These are phyloP conservation scores for Salix udensis DNA, from an alignment of 345 rosid genomes.

Conservation along the genomic window DNA sequence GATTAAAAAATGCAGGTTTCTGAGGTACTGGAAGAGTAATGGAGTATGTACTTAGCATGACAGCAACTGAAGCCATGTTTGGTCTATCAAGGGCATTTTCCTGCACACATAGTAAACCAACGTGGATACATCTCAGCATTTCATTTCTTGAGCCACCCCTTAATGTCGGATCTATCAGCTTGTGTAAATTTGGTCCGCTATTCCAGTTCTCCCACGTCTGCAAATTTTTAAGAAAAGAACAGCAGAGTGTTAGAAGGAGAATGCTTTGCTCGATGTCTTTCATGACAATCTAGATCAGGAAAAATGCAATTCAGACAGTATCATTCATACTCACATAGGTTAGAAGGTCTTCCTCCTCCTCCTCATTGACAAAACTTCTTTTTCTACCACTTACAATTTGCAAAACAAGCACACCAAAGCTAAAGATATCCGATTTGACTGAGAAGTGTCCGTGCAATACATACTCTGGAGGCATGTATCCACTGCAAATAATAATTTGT, in stretches of 20 bases:
- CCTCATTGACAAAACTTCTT: neutral
- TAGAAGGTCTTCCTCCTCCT: neutral
- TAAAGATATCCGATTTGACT: slow-evolving; percentile 2
- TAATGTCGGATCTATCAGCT: too few species aligned
- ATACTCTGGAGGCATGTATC: slow-evolving; percentile 29
- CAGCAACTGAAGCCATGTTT: neutral
- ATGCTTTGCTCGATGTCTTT: too few species aligned
- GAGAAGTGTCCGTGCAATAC: slow-evolving; percentile 4
- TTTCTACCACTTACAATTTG: slow-evolving; percentile 22
- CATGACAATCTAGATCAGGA: too few species aligned
- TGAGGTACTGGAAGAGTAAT: neutral
- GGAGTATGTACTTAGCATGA: neutral
- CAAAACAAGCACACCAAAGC: slow-evolving; percentile 25
- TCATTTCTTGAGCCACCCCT: too few species aligned
- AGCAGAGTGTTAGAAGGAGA: too few species aligned
- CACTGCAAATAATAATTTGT: neutral
- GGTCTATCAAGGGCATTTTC: slow-evolving; percentile 33
- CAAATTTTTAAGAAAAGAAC: too few species aligned
- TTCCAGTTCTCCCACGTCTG: too few species aligned
- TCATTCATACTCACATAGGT: slow-evolving; percentile 13
- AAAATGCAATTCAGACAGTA: too few species aligned
- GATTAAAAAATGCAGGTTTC: neutral
- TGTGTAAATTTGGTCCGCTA: too few species aligned
- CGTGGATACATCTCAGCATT: too few species aligned
- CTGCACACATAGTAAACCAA: slow-evolving; percentile 55